These are phyloP conservation scores for Penicillium frequentans DNA, from an alignment of 2,329 filamentous ascomycete species.

Conservation along the genomic window DNA sequence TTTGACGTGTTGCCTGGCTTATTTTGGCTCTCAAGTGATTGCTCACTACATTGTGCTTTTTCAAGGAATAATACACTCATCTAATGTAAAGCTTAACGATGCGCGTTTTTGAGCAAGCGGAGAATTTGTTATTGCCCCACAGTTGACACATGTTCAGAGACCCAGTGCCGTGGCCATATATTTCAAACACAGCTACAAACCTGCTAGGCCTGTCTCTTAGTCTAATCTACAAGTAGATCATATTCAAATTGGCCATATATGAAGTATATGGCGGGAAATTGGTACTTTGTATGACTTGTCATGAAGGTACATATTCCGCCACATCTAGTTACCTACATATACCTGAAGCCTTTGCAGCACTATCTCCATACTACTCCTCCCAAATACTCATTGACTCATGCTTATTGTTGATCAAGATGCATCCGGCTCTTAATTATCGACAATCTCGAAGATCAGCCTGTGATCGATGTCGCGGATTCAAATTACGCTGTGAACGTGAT, in stretches of 20 bases:
- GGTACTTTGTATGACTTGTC: neutral
- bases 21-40: too few species aligned
- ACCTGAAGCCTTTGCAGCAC: neutral
- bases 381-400: neutral
- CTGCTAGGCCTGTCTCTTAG: neutral
- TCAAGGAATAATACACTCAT: neutral
- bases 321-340: neutral
- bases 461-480: conserved; percentile 26
- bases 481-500: conserved; percentile 24
- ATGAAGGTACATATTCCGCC: neutral
- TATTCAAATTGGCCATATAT: conserved; percentile 4
- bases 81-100: neutral
- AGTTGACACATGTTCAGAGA: neutral
- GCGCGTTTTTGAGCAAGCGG: neutral
- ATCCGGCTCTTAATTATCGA: conserved; percentile 18
- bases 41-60: too few species aligned
- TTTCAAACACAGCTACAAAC: conserved; percentile 10
- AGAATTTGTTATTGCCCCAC: neutral
- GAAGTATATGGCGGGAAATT: neutral
- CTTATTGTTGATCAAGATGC: conserved; percentile 7
- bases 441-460: conserved; percentile 25
- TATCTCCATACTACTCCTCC: neutral
- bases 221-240: conserved; percentile 3
- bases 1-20: too few species aligned
- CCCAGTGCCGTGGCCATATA: neutral